These are phyloP conservation scores for Sporisorium exsertum DNA, from an alignment of 1,284 basidiomycete species.

Conservation along the genomic window DNA sequence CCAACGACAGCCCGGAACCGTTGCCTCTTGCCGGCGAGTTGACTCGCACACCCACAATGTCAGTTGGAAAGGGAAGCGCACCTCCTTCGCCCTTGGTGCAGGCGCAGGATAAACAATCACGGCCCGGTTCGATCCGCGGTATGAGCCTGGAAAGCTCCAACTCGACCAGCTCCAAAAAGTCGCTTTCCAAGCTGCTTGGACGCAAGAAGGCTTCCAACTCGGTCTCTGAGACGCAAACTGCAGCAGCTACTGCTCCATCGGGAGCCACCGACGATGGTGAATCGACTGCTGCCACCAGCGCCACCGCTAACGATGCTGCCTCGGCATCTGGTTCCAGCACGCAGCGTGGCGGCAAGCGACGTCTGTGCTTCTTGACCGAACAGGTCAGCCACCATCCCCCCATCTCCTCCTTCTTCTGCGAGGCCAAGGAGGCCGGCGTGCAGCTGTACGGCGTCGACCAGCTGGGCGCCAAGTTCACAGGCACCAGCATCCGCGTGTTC, in stretches of 20 bases:
- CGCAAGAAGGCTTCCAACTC: conserved; percentile 41
- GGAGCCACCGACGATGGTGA: conserved; percentile 21
- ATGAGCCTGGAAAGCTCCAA: conserved; percentile 28
- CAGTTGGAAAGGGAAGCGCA: conserved; percentile 39
- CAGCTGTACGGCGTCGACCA: conserved; percentile 78
- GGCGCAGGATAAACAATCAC: conserved; percentile 39
- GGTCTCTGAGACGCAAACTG: conserved; percentile 18
- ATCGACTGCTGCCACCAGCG: conserved; percentile 10
- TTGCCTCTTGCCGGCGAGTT: conserved; percentile 28
- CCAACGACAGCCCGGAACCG: conserved; percentile 35
- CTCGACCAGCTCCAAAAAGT: conserved; percentile 37
- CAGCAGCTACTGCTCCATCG: conserved; percentile 13
- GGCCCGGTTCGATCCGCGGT: conserved; percentile 41
- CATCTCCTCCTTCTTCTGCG: conserved; percentile 79
- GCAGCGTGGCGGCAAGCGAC: conserved; percentile 24
- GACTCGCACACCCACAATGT: conserved; percentile 28
- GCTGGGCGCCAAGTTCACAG: conserved; percentile 77
- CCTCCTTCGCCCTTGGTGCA: conserved; percentile 40
- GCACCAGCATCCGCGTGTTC: conserved; percentile 72
- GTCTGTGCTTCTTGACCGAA: conserved; percentile 65
- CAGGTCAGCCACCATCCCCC: conserved; percentile 93
- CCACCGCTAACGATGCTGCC: conserved; percentile 27
- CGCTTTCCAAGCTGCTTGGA: conserved; percentile 47
- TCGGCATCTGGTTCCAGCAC: conserved; percentile 35
- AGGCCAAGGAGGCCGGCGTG: conserved; percentile 60